These are phyloP conservation scores for Triticum timopheevii DNA, from an alignment of 176 grass and related monocot species.

Conservation along the genomic window DNA sequence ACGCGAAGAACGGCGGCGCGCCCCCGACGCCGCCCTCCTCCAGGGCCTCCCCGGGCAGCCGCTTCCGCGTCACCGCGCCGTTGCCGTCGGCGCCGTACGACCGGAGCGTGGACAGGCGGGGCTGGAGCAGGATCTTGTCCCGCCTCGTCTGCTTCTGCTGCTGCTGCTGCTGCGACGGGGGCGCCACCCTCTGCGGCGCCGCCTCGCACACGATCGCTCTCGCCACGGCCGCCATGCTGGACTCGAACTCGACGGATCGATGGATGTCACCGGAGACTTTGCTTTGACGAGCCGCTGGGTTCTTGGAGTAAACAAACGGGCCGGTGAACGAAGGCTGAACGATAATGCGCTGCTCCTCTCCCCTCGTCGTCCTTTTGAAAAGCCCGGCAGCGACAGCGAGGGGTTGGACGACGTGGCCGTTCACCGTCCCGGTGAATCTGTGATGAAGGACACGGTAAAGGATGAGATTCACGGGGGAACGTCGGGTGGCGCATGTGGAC, in stretches of 20 bases:
- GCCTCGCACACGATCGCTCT: slow-evolving; percentile 70
- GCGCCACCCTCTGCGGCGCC: slow-evolving; percentile 43
- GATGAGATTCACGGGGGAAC: no score
- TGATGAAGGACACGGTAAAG: no score
- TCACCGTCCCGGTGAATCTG: slow-evolving; percentile 41
- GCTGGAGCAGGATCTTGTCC: slow-evolving; percentile 86
- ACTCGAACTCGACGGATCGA: background rate
- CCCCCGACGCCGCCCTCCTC: background rate
- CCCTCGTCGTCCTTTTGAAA: slow-evolving; percentile 35
- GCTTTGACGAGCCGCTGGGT: background rate
- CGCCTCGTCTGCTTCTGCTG: slow-evolving; percentile 20
- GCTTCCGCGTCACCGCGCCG: slow-evolving; percentile 38
- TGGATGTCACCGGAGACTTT: background rate
- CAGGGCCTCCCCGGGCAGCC: background rate
- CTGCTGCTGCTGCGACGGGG: background rate
- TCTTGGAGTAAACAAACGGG: background rate
- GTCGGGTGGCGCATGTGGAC: no score
- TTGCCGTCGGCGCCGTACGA: slow-evolving; percentile 61
- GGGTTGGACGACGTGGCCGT: background rate
- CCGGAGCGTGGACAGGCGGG: slow-evolving; percentile 81
- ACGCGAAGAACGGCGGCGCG: slow-evolving; percentile 72
- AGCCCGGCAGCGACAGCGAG: slow-evolving; percentile 38
- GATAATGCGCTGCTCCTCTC: background rate
- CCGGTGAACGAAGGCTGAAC: background rate
- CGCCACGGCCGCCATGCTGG: slow-evolving; percentile 34